Evolutionary conservation across 2,329 filamentous ascomycete species (phyloP), one percentile per base, ranked within the genome.

Genomic region (Hymenoscyphus scutula): DNA sequence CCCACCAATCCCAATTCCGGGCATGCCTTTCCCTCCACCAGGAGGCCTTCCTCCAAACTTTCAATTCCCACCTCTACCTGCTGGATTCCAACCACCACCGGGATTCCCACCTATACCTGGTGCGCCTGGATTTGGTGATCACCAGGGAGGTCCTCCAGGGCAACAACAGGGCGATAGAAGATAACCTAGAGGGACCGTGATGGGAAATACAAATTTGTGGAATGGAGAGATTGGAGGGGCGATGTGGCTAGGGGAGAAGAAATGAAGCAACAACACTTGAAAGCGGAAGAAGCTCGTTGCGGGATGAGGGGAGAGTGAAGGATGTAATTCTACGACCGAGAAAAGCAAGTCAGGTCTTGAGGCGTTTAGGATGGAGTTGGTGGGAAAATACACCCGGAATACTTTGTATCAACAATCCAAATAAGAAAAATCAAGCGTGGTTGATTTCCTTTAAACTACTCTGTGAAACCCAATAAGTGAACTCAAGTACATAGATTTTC

Each of bases 31-130:
- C 55, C 79, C 78, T 55, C 78, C 76, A 29, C 76, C 77, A 5
- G 78, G 77, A 27, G 78, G 76, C n/a, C 73, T 82, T 63, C 81
- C 81, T 48, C 81, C 83, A 6, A 81, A 81, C 63, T 83, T 84
- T 70, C 80, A 80, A 57, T 78, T 81, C 72, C 78, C 78, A 25
- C 76, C 78, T 15, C 75, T 62, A 8, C 67, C 66, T 71, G 68
- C 67, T 7, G 72, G 71, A 0, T 69, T 72, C 51, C 67, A 62
- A 6, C 66, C 64, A 53, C 67, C 65, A 5, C 69, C 63, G 27
- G 62, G 65, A 32, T 65, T 68, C 59, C 68, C 68, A 7, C 67
- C 65, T 1, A 60, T 69, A 17, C 68, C 68, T 56, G 54, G 59
- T 37, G 59, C 65, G 17, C 63, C 63, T 7, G 58, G 53, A 11